phyloP scores from a whole-genome alignment of 1,284 basidiomycete species.

The Moesziomyces parantarcticus region DNA sequence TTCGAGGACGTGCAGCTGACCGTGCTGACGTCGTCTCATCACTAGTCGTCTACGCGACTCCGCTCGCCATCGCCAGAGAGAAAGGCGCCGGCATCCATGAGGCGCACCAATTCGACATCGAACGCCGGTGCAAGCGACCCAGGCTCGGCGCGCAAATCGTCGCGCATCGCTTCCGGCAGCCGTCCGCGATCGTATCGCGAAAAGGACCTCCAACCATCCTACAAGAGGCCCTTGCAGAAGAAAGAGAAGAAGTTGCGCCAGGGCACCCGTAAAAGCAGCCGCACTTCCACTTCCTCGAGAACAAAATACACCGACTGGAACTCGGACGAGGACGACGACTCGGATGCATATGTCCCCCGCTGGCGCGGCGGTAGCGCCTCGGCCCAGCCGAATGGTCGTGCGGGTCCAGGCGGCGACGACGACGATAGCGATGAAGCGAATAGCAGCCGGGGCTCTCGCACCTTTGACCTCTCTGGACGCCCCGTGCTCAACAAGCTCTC shows the following conservation, averaged over 20 bases:
- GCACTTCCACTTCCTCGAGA: conserved; percentile 24
- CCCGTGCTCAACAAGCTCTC: conserved; percentile 41
- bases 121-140: conserved; percentile 11
- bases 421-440: conserved; percentile 26
- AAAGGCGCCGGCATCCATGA: conserved; percentile 12
- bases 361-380: conserved; percentile 32
- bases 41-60: conserved; percentile 26
- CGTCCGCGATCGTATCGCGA: conserved; percentile 39
- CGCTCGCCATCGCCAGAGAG: conserved; percentile 38
- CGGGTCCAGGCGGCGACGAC: conserved; percentile 7
- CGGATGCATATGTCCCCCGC: conserved; percentile 37
- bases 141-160: conserved; percentile 34
- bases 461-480: conserved; percentile 36
- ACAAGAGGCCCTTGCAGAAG: conserved; percentile 19
- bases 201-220: conserved; percentile 22
- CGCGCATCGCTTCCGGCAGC: conserved; percentile 34
- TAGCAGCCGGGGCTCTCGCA: conserved; percentile 27
- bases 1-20: background rate
- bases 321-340: conserved; percentile 42
- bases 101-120: conserved; percentile 13
- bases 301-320: conserved; percentile 45
- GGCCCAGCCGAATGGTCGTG: background rate
- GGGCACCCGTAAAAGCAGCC: conserved; percentile 42
- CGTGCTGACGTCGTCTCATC: background rate
- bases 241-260: conserved; percentile 32